Conservation (phyloP, 192 early-diverging fungal genomes). For the Obelidium mucronatum region DNA sequence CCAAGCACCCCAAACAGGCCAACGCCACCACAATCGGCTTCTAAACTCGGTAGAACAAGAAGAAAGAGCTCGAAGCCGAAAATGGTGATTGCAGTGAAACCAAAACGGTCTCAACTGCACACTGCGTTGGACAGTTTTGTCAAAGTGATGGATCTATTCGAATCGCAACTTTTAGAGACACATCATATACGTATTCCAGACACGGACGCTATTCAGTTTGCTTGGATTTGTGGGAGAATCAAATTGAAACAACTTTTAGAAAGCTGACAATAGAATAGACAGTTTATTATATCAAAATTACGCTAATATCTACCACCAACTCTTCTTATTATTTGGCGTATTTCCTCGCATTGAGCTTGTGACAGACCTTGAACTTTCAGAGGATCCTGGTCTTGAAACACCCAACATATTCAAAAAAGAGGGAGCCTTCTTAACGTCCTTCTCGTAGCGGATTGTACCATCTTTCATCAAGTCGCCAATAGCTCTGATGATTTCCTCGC, state of each 20-base stretch:
- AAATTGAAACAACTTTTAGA: background rate
- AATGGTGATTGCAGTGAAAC: no score
- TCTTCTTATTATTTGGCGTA: background rate
- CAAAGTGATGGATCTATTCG: no score
- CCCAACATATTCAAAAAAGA: background rate
- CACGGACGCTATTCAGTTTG: background rate
- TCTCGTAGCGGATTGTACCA: background rate
- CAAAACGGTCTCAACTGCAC: no score
- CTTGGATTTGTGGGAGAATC: background rate
- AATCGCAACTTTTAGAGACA: background rate
- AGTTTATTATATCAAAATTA: background rate
- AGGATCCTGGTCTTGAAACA: background rate
- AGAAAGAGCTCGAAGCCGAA: no score
- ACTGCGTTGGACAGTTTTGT: no score
- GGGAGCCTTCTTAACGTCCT: background rate
- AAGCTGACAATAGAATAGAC: no score
- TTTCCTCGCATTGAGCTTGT: background rate
- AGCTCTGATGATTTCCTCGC: background rate
- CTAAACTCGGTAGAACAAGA: no score
- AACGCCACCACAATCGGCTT: no score
- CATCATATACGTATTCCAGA: background rate
- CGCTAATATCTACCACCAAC: slow-evolving; percentile 1
- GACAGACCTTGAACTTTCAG: background rate
- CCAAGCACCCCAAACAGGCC: no score
- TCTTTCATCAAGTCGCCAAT: background rate